These are phyloP conservation scores for Chlamydomonas sphaeroides DNA, from an alignment of 139 green algal species.

Conservation along the genomic window DNA sequence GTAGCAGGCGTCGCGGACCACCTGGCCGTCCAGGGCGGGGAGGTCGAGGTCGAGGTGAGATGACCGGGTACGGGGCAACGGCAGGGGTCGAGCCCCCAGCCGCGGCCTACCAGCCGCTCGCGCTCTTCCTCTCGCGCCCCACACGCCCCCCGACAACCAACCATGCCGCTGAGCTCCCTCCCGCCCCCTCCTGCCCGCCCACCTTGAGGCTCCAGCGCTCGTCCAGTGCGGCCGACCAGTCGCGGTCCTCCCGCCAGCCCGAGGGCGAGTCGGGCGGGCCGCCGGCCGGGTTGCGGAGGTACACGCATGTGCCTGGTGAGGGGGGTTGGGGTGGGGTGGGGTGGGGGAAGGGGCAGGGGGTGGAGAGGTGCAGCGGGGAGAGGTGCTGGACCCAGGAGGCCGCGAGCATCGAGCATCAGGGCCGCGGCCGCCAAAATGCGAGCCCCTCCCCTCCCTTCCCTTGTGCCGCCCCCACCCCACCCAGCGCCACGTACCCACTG, in stretches of 20 bases:
- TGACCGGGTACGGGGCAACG: no score
- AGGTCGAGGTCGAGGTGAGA: no score
- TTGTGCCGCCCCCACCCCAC: no score
- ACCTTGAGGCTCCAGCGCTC: conserved; percentile 71
- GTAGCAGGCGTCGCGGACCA: conserved; percentile 75
- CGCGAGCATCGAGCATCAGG: no score
- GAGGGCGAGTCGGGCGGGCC: conserved; percentile 3
- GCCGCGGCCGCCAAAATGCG: background rate
- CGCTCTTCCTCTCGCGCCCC: no score
- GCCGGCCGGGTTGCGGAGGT: conserved; percentile 22
- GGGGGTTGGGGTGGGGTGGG: background rate
- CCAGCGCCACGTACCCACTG: conserved; percentile 69
- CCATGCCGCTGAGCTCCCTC: no score
- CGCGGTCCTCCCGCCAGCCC: conserved; percentile 71
- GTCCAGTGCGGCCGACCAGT: conserved; percentile 67
- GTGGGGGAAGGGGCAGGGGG: background rate
- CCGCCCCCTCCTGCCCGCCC: no score
- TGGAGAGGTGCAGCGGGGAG: background rate
- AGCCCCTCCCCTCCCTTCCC: background rate
- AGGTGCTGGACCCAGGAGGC: no score
- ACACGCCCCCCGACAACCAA: no score
- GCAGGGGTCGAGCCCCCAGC: no score
- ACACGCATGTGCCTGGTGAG: conserved; percentile 16
- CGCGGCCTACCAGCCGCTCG: no score
- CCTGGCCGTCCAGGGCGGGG: no score